phyloP scores from a whole-genome alignment of 352 stramenopile species.

The Phytophthora boehmeriae region DNA sequence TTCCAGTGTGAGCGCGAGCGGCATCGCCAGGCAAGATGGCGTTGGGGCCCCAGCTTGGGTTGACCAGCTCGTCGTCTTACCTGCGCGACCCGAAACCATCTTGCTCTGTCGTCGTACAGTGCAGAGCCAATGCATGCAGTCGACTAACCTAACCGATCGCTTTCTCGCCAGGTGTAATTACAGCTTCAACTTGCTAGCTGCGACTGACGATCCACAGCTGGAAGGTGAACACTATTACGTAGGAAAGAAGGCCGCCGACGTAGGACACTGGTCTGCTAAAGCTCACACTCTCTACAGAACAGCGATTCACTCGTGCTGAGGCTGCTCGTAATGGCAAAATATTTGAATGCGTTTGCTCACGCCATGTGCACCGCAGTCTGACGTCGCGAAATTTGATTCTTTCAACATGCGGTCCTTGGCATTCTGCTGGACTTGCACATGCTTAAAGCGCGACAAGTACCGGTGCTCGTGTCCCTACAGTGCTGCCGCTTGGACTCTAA shows the following conservation, averaged over 20 bases:
- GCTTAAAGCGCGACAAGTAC: background rate
- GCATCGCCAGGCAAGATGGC: too few species aligned
- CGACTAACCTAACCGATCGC: background rate
- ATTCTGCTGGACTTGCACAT: background rate
- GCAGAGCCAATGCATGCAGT: constrained; percentile 26
- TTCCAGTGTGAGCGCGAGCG: too few species aligned
- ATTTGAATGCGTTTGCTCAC: background rate
- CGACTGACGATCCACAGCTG: constrained; percentile 9
- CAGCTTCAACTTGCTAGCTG: constrained; percentile 2
- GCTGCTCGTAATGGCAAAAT: background rate
- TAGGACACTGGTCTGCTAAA: background rate
- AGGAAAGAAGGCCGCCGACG: background rate
- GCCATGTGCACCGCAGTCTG: background rate
- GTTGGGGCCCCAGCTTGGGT: too few species aligned
- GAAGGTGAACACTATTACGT: constrained; percentile 1
- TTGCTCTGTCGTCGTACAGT: constrained; percentile 17
- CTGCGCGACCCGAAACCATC: too few species aligned
- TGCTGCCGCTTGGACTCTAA: background rate
- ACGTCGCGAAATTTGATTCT: background rate
- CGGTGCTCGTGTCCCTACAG: background rate
- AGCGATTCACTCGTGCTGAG: background rate
- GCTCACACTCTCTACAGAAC: background rate
- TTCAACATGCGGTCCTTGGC: background rate
- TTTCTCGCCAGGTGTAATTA: background rate
- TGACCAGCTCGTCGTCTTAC: too few species aligned